Base-by-base conservation (phyloP, 169 alveolate species). In the Babesia bovis region DNA sequence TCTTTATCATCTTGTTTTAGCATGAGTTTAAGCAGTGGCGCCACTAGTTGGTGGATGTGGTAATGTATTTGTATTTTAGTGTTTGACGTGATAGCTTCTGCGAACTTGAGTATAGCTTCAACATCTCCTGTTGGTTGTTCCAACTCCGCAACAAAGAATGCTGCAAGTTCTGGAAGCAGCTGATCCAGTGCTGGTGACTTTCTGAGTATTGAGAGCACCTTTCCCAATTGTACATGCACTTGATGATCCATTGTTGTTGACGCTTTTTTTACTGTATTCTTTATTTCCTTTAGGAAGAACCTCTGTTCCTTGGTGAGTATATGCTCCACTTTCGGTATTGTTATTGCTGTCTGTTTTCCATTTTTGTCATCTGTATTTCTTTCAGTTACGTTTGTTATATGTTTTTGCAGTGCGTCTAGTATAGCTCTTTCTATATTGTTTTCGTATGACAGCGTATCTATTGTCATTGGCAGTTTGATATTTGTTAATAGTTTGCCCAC, bases 281-380 rank as follows among this genome's bases (percentile, higher is more conserved):
- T 81, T 44, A 71, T 71, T 45, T 71, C 83, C 59, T 81, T 81
- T 23, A 81, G 75, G 66, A 81, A 81, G 73, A 81, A 81, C 26
- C 73, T 60, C 30, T 81, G 84, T 51, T 81, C 88, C 75, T 81
- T 81, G n/a, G 83, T 63, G 35, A 81, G 84, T 23, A 81, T 28
- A 21, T 70, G 82, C 13, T 81, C 84, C 21, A 81, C 67, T 45
- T 63, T 81, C 36, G 88, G 88, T 19, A 81, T 61, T 1, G 60
- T 57, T 30, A 71, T 60, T 6, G 52, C 28, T 2, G 45, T 51
- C 28, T 33, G 19, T 25, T 17, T 33, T 28, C 30, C 15, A 12
- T 32, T 21, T 33, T 44, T 81, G 57, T 69, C 88, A 21, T 50
- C 63, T 4, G 69, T 57, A 15, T n/a, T 21, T 28, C 50, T 68